Evolutionary conservation across 768 basidiomycete species (phyloP).

Genomic region (Tubosaeta brunneosetosa): DNA sequence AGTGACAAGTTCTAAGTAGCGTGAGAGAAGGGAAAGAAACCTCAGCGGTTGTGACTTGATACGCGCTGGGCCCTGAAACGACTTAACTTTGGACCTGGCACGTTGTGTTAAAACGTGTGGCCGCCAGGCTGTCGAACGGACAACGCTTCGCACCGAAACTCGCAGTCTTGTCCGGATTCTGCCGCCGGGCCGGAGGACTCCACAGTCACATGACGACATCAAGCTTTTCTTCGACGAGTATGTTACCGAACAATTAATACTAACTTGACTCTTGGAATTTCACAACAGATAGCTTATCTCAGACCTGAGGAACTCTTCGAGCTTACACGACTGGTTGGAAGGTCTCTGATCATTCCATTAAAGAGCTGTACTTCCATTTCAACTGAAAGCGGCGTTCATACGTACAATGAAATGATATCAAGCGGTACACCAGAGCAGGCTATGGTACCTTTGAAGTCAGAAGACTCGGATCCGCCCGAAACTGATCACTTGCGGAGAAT

Average conservation of each 20-base stretch:
- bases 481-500: not conserved
- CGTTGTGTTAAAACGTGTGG: conserved; percentile 22
- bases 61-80: conserved; percentile 24
- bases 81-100: conserved; percentile 12
- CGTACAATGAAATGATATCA: conserved; percentile 1
- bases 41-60: conserved; percentile 23
- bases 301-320: not conserved
- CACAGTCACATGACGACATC: not conserved
- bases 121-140: conserved; percentile 2
- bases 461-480: conserved; percentile 2
- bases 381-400: conserved; percentile 20
- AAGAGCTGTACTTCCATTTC: conserved; percentile 13
- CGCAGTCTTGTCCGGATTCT: conserved; percentile 12
- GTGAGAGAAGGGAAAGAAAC: conserved; percentile 14
- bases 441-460: not conserved
- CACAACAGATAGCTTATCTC: not conserved
- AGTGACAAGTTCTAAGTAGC: conserved; percentile 19
- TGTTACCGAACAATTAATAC: not conserved
- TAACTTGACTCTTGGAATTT: not conserved
- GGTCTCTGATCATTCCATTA: conserved; percentile 2
- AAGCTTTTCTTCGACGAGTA: not conserved
- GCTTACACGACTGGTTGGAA: not conserved
- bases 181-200: conserved; percentile 4
- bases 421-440: not conserved
- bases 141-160: conserved; percentile 3